Base-by-base conservation (phyloP, 176 grass and related monocot genomes). In the Musa schizocarpa region DNA sequence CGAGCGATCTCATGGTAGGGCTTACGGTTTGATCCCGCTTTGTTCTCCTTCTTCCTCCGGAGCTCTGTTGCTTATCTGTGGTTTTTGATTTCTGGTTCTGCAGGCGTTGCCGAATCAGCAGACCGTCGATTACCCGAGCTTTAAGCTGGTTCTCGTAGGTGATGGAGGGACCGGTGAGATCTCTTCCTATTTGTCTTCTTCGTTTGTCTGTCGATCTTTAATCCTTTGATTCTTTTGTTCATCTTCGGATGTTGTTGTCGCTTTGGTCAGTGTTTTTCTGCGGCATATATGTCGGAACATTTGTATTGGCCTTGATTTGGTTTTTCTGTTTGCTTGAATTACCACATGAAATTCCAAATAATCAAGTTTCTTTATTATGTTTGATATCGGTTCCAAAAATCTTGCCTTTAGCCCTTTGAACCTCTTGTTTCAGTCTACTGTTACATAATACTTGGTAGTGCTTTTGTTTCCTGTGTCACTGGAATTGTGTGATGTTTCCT, bases 91-190 rank as follows among this genome's bases (percentile, higher is more conserved):
- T 61, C 16, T 58, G 13, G 13, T 58, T 61, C 8, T 61, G 7
- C n/a, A 61, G 57, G 57, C 57, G 57, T 61, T 61, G 57, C 57
- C 57, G 57, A 61, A 61, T 61, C 57, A 61, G 57, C 57, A 61
- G 14, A 61, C 57, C 14, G 57, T 61, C 13, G 57, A 61, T 61
- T 61, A 61, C 57, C 57, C 57, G 19, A 61, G 57, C 3, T 61
- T 61, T 61, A 61, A 61, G 57, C 57, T 61, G 17, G 57, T 61
- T 19, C 57, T 61, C 5, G 57, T 61, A 6, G 57, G 57, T 61
- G 57, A 61, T 21, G 57, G 57, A 61, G 57, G 57, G 57, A 61
- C 57, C 2, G 57, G 57, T 61, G 5, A 61, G 57, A 61, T n/a
- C 57, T 61, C 57, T 61, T 61, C 17, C 16, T n/a, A 0, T 61